phyloP scores from a whole-genome alignment of 2,329 filamentous ascomycete genomes.

The Penicillium sp. region DNA sequence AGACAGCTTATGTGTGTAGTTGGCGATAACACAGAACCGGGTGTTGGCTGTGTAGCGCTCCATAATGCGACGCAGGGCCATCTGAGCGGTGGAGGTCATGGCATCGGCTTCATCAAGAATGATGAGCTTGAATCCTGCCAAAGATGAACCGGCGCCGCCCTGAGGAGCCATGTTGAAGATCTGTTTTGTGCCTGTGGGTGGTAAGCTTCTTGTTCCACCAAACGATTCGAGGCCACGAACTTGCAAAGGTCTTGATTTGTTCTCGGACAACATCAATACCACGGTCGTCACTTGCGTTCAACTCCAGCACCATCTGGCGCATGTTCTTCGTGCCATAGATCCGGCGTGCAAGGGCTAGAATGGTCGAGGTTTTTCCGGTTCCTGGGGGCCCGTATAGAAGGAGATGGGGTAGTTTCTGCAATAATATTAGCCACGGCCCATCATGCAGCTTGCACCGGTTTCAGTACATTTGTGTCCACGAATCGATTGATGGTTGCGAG shows the following conservation, averaged over 20 bases:
- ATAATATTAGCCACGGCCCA: not conserved
- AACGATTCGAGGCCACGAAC: conserved; percentile 38
- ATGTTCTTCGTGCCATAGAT: conserved; percentile 93
- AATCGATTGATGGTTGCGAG: conserved; percentile 98
- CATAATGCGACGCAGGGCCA: conserved; percentile 96
- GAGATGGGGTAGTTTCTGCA: conserved; percentile 80
- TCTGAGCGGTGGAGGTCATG: conserved; percentile 98
- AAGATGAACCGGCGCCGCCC: conserved; percentile 46
- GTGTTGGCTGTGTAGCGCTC: conserved; percentile 99
- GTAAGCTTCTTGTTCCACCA: conserved; percentile 1
- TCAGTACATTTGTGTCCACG: conserved; percentile 76
- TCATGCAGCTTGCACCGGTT: not conserved
- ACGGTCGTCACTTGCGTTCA: conserved; percentile 95
- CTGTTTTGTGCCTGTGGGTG: conserved; percentile 71
- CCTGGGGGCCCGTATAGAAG: conserved; percentile 95
- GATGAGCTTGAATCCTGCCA: conserved; percentile 90
- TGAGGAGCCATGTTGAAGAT: conserved; percentile 74
- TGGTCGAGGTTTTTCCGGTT: conserved; percentile 96
- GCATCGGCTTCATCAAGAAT: conserved; percentile 98
- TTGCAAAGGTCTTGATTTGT: conserved; percentile 99
- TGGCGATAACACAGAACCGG: conserved; percentile 96
- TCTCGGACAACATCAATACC: conserved; percentile 97
- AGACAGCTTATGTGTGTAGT: conserved; percentile 97
- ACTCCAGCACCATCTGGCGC: conserved; percentile 96
- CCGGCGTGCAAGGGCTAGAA: conserved; percentile 85